Evolutionary conservation across 2,329 filamentous ascomycete species (phyloP).

Genomic region (Cladosporium sphaerospermum): DNA sequence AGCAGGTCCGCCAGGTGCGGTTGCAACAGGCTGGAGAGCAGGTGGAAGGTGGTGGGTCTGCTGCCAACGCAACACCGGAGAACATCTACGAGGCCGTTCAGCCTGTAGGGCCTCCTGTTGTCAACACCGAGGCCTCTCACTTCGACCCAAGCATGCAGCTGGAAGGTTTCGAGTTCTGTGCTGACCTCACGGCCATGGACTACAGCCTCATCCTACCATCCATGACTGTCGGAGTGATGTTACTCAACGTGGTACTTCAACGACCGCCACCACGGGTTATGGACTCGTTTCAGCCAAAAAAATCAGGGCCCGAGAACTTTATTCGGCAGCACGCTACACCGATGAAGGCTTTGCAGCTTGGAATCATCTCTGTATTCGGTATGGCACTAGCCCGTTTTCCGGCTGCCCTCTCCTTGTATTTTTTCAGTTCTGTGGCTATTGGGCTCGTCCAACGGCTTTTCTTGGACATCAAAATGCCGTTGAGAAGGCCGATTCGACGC

Average conservation of each 20-base stretch:
- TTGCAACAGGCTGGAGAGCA: neutral
- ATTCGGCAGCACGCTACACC: too few relatives aligned
- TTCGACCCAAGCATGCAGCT: slow-evolving; percentile 45
- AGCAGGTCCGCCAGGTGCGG: neutral
- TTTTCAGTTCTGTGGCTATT: slow-evolving; percentile 18
- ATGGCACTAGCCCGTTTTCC: slow-evolving; percentile 33
- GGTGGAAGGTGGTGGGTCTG: neutral
- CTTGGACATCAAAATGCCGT: slow-evolving; percentile 23
- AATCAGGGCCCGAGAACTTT: too few relatives aligned
- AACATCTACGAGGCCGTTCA: neutral
- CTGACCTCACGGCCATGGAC: slow-evolving; percentile 50
- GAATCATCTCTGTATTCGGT: slow-evolving; percentile 9
- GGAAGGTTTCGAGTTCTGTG: slow-evolving; percentile 58
- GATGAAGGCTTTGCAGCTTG: too few relatives aligned
- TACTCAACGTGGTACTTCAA: too few relatives aligned
- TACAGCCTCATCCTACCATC: slow-evolving; percentile 45
- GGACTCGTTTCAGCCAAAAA: too few relatives aligned
- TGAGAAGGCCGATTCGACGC: slow-evolving; percentile 19
- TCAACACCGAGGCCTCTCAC: neutral
- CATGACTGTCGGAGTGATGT: slow-evolving; percentile 42
- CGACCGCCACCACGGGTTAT: too few relatives aligned
- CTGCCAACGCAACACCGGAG: neutral
- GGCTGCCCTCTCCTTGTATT: slow-evolving; percentile 38
- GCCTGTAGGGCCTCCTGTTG: neutral
- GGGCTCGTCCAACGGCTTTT: slow-evolving; percentile 19